A percentile compares a stretch with the other conserved stretches of the same genome.
These are phyloP conservation scores for Cicer bijugum DNA, from an alignment of 306 rosid species.

Conservation along the genomic window DNA sequence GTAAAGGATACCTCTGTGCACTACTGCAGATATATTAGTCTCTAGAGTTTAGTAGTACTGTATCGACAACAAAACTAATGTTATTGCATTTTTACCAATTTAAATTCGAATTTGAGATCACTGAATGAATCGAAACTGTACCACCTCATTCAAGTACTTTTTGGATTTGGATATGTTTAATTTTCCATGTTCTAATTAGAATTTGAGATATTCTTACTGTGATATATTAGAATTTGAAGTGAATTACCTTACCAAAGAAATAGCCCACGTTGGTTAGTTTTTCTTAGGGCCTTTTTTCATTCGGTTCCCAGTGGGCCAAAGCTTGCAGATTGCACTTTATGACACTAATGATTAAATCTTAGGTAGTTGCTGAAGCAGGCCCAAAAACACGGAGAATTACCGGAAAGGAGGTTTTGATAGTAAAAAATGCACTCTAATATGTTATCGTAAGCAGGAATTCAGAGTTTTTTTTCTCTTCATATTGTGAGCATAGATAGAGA, in stretches of 20 bases:
- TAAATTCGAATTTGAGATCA: neutral
- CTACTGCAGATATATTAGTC: neutral
- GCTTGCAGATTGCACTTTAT: constrained; percentile 41
- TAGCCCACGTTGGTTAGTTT: constrained; percentile 18
- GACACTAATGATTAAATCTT: constrained; percentile 31
- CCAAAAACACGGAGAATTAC: too few species aligned
- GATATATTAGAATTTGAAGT: neutral
- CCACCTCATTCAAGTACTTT: neutral
- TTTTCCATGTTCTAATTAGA: neutral
- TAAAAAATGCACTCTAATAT: too few species aligned
- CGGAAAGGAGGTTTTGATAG: too few species aligned
- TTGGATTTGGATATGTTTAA: neutral
- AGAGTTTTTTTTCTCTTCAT: too few species aligned
- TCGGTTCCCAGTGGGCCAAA: constrained; percentile 42
- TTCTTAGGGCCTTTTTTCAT: neutral
- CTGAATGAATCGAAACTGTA: too few species aligned
- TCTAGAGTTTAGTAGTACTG: neutral
- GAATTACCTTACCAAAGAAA: constrained; percentile 22
- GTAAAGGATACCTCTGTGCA: neutral
- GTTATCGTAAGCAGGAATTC: too few species aligned
- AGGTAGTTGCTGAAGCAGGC: too few species aligned
- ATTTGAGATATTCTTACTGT: constrained; percentile 6
- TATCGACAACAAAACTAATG: neutral
- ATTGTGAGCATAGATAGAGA: too few species aligned
- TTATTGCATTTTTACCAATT: neutral